These are phyloP conservation scores for Cyberlindnera xylosilytica DNA, from an alignment of 805 yeast genomes.

Conservation along the genomic window DNA sequence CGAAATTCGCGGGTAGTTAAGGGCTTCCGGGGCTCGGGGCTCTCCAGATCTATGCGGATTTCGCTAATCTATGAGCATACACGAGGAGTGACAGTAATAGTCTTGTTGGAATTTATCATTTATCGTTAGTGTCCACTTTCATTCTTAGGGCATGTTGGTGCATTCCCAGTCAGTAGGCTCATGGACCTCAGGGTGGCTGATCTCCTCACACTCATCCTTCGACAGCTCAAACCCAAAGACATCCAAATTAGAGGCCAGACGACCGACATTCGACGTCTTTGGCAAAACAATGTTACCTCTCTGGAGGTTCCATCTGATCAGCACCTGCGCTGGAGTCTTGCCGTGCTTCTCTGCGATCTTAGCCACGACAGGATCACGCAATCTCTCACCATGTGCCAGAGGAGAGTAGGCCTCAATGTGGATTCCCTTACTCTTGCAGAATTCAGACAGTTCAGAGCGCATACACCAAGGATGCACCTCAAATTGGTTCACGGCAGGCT, in stretches of 20 bases:
- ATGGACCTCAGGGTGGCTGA: slow-evolving; percentile 54
- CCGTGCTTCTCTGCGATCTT: slow-evolving; percentile 40
- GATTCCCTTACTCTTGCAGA: slow-evolving; percentile 43
- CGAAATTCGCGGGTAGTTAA: not conserved
- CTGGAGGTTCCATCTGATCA: slow-evolving; percentile 56
- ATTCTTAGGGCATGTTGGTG: slow-evolving; percentile 15
- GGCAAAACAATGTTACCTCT: slow-evolving; percentile 57
- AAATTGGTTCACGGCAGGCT: slow-evolving; percentile 77
- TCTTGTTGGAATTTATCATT: too few relatives aligned
- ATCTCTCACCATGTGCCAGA: slow-evolving; percentile 50
- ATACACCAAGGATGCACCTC: slow-evolving; percentile 51
- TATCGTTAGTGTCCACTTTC: too few relatives aligned
- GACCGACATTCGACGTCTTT: slow-evolving; percentile 35
- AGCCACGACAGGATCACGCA: slow-evolving; percentile 42
- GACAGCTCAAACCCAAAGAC: slow-evolving; percentile 44
- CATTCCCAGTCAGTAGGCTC: slow-evolving; percentile 76
- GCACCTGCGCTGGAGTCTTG: slow-evolving; percentile 46
- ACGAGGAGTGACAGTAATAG: too few relatives aligned
- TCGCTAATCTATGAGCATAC: not conserved
- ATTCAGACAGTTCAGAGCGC: slow-evolving; percentile 40
- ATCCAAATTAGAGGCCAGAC: slow-evolving; percentile 39
- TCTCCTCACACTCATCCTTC: slow-evolving; percentile 35
- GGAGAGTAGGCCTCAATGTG: slow-evolving; percentile 63
- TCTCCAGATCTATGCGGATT: too few relatives aligned
- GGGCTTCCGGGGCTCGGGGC: too few relatives aligned